phyloP scores from a whole-genome alignment of 306 rosid species.

The Trifolium repens region DNA sequence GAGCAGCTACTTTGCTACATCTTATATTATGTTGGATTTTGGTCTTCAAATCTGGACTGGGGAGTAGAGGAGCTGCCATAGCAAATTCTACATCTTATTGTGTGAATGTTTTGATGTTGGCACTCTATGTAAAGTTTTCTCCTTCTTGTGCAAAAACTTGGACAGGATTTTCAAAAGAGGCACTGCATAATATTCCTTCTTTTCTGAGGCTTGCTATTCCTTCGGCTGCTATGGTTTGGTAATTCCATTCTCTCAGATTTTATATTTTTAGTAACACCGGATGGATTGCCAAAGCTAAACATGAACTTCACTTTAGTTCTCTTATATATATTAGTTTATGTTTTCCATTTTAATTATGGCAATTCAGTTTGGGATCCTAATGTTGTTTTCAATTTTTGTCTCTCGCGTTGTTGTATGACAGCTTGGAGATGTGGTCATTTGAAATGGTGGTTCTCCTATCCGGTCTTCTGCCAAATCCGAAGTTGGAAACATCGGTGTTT shows the following conservation, averaged over 20 bases:
- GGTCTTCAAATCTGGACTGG: neutral
- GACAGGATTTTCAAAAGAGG: constrained; percentile 8
- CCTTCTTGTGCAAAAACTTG: constrained; percentile 7
- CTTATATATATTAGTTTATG: too few relatives aligned
- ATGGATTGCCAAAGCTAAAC: too few relatives aligned
- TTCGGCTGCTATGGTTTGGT: constrained; percentile 26
- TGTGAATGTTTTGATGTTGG: neutral
- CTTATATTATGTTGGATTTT: constrained; percentile 5
- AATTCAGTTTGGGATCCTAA: neutral
- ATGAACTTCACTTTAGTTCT: too few relatives aligned
- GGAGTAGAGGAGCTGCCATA: constrained; percentile 4
- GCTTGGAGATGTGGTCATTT: constrained; percentile 76
- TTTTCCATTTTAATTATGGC: neutral
- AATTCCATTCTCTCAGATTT: too few relatives aligned
- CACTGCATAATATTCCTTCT: neutral
- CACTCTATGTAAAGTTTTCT: constrained; percentile 4
- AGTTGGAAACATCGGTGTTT: constrained; percentile 69
- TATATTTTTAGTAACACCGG: too few relatives aligned
- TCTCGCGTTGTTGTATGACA: constrained; percentile 5
- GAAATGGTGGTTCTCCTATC: constrained; percentile 64
- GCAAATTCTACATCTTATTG: constrained; percentile 17
- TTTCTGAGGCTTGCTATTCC: constrained; percentile 17
- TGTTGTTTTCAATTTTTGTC: neutral
- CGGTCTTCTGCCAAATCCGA: constrained; percentile 70
- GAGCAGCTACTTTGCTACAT: neutral